Evolutionary conservation across 1,284 basidiomycete genomes (phyloP).

Genomic region (Pterula multifida): DNA sequence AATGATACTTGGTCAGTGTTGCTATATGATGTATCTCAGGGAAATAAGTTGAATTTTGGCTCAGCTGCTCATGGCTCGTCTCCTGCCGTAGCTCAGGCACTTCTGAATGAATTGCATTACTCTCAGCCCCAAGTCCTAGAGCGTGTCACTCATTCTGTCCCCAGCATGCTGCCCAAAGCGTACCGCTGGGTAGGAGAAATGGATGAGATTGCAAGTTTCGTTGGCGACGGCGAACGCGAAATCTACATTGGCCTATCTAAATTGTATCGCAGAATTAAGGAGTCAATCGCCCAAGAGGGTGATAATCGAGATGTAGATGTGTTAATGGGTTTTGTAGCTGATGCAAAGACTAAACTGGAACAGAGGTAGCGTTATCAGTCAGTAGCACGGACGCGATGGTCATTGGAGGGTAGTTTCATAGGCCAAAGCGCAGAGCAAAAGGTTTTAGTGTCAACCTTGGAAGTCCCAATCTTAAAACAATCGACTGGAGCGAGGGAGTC

Average conservation of each 20-base stretch:
- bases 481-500: too few species aligned
- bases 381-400: neutral
- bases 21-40: neutral
- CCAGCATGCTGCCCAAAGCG: constrained; percentile 43
- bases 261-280: constrained; percentile 31
- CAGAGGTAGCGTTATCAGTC: neutral
- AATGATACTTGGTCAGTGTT: constrained; percentile 38
- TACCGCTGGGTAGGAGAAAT: constrained; percentile 52
- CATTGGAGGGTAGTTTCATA: neutral
- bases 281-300: constrained; percentile 21
- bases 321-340: constrained; percentile 32
- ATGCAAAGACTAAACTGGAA: constrained; percentile 17
- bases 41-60: neutral
- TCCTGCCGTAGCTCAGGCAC: constrained; percentile 42
- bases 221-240: constrained; percentile 30
- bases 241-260: constrained; percentile 36
- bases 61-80: constrained; percentile 43
- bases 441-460: too few species aligned
- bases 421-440: too few species aligned
- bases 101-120: constrained; percentile 31
- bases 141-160: constrained; percentile 26
- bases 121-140: constrained; percentile 35
- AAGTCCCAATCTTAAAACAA: too few species aligned
- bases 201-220: constrained; percentile 46
- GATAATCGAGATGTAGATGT: constrained; percentile 25